Evolutionary conservation across 345 rosid species (phyloP).

Genomic region (Syzygium jambos): DNA sequence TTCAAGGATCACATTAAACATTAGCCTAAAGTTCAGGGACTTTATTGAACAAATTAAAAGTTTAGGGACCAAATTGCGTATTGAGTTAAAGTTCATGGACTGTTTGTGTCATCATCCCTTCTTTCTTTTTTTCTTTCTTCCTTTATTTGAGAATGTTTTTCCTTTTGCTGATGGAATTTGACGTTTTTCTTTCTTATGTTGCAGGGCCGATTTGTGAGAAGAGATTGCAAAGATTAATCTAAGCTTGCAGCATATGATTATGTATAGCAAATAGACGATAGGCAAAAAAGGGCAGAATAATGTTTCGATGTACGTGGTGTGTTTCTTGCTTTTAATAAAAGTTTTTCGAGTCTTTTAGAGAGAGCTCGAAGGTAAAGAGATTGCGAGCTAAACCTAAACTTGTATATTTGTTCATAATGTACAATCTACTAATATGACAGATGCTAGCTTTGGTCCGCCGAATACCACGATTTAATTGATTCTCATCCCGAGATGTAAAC

Average conservation of each 20-base stretch:
- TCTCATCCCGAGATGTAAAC: background rate
- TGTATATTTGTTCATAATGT: background rate
- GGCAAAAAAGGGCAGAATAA: background rate
- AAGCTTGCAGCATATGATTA: background rate
- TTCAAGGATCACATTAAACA: too few species aligned
- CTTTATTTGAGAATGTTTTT: background rate
- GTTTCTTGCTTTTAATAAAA: background rate
- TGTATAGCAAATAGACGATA: background rate
- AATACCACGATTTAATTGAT: background rate
- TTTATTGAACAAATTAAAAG: too few species aligned
- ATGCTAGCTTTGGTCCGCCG: background rate
- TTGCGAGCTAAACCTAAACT: background rate
- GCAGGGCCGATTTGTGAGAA: conserved; percentile 69
- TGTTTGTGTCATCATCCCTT: too few species aligned
- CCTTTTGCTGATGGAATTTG: background rate
- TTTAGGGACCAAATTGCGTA: too few species aligned
- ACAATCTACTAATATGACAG: background rate
- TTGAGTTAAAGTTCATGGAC: too few species aligned
- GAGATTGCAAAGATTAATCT: conserved; percentile 12
- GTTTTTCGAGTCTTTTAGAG: background rate
- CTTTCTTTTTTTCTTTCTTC: background rate
- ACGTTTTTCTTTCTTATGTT: background rate
- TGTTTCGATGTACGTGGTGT: background rate
- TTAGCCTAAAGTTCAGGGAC: too few species aligned
- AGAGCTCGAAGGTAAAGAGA: background rate